phyloP scores from a whole-genome alignment of 2,329 filamentous ascomycete genomes.

The Cyphellophora europaea region DNA sequence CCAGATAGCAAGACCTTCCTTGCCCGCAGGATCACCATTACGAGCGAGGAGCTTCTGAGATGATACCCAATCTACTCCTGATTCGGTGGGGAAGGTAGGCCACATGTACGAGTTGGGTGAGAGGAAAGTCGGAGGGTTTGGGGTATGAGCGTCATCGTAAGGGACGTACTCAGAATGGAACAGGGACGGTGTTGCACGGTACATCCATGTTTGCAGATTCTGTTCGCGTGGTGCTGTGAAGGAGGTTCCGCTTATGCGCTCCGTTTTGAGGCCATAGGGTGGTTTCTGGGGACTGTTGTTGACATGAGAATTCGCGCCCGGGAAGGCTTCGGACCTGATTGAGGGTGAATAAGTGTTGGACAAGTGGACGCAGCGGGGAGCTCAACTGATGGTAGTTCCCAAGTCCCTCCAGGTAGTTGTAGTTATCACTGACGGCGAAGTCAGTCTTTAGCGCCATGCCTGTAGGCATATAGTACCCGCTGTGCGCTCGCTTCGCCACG shows the following conservation, averaged over 20 bases:
- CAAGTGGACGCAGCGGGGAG: too few species aligned
- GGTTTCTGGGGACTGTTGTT: slow-evolving; percentile 29
- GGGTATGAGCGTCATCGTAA: slow-evolving; percentile 1
- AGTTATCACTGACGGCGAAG: slow-evolving; percentile 10
- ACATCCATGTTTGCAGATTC: slow-evolving; percentile 52
- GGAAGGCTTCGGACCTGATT: slow-evolving; percentile 24
- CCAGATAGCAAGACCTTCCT: slow-evolving; percentile 46
- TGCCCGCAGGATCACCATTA: slow-evolving; percentile 48
- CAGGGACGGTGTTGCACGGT: slow-evolving; percentile 47
- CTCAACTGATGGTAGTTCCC: slow-evolving; percentile 14
- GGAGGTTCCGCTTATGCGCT: slow-evolving; percentile 36
- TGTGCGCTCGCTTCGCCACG: too few species aligned
- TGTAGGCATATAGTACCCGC: neutral
- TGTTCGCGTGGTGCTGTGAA: slow-evolving; percentile 48
- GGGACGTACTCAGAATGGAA: slow-evolving; percentile 30
- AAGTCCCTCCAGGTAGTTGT: slow-evolving; percentile 12
- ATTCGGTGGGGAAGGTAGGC: slow-evolving; percentile 26
- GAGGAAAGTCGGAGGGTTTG: slow-evolving; percentile 27
- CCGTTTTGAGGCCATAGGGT: slow-evolving; percentile 26
- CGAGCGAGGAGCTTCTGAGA: slow-evolving; percentile 46
- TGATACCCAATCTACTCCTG: slow-evolving; percentile 46
- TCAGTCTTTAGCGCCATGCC: slow-evolving; percentile 6
- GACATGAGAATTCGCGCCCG: slow-evolving; percentile 28
- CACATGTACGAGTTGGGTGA: slow-evolving; percentile 23
- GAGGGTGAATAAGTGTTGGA: neutral